Conservation (phyloP, 129 eudicot genomes). For the Tagetes erecta region DNA sequence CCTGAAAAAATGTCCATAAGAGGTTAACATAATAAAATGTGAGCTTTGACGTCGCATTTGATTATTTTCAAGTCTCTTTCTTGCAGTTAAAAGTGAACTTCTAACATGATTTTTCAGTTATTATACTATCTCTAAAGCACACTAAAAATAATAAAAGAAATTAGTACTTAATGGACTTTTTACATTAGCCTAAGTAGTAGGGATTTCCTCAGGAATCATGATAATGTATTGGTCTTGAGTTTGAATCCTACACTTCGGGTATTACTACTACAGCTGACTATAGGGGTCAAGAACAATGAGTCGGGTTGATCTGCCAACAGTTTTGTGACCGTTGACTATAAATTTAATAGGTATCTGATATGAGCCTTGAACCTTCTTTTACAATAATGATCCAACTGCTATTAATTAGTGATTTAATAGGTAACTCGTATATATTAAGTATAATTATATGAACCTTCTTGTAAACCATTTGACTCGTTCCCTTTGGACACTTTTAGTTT, state of each 20-base stretch:
- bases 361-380: neutral
- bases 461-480: neutral
- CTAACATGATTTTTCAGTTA: too few species aligned
- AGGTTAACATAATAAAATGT: neutral
- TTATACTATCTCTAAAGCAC: too few species aligned
- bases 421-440: neutral
- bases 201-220: neutral
- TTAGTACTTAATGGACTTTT: neutral
- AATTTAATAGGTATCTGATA: neutral
- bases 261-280: neutral
- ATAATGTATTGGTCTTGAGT: neutral
- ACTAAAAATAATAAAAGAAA: too few species aligned
- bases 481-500: neutral
- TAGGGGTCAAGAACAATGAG: neutral
- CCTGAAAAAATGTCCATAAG: constrained; percentile 44
- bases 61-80: neutral
- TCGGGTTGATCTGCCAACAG: neutral
- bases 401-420: neutral
- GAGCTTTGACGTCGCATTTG: neutral
- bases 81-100: too few species aligned
- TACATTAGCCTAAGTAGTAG: neutral
- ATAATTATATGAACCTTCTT: neutral
- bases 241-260: neutral
- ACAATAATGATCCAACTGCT: neutral
- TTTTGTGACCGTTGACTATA: neutral